Evolutionary conservation across 768 basidiomycete species (phyloP).

Genomic region (Pleurotus ostreatus): DNA sequence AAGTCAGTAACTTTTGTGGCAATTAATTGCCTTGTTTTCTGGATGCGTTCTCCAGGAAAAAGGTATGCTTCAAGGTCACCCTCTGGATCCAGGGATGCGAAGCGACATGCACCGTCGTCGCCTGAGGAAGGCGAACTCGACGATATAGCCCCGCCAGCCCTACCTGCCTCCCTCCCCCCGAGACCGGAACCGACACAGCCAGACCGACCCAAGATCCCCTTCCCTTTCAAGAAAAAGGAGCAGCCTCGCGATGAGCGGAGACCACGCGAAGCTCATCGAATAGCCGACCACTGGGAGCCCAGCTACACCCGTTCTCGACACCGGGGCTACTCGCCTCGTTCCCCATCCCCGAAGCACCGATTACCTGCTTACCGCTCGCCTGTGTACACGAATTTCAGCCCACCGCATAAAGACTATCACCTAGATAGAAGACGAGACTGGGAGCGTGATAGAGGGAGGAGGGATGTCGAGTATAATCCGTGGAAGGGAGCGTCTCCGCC

Average conservation of each 20-base stretch:
- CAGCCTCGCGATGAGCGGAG: not conserved
- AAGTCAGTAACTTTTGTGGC: too few species aligned
- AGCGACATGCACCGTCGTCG: slow-evolving; percentile 58
- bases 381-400: slow-evolving; percentile 28
- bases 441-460: slow-evolving; percentile 18
- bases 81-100: slow-evolving; percentile 42
- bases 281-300: slow-evolving; percentile 38
- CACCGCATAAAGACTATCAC: slow-evolving; percentile 30
- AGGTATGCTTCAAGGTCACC: slow-evolving; percentile 56
- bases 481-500: slow-evolving; percentile 9
- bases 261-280: slow-evolving; percentile 18
- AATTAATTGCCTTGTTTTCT: not conserved
- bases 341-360: slow-evolving; percentile 37
- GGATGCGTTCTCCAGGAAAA: slow-evolving; percentile 33
- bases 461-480: not conserved
- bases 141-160: slow-evolving; percentile 34
- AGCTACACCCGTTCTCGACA: slow-evolving; percentile 22
- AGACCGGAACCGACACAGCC: slow-evolving; percentile 14
- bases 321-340: slow-evolving; percentile 15
- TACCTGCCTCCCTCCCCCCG: slow-evolving; percentile 12
- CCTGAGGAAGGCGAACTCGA: slow-evolving; percentile 85
- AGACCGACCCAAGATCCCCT: slow-evolving; percentile 52
- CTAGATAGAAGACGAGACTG: slow-evolving; percentile 30
- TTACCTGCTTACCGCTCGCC: slow-evolving; percentile 36
- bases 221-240: slow-evolving; percentile 68